Evolutionary conservation across 257 asterid species (phyloP), one percentile per base, ranked within the genome.

Genomic region (Haberlea rhodopensis): DNA sequence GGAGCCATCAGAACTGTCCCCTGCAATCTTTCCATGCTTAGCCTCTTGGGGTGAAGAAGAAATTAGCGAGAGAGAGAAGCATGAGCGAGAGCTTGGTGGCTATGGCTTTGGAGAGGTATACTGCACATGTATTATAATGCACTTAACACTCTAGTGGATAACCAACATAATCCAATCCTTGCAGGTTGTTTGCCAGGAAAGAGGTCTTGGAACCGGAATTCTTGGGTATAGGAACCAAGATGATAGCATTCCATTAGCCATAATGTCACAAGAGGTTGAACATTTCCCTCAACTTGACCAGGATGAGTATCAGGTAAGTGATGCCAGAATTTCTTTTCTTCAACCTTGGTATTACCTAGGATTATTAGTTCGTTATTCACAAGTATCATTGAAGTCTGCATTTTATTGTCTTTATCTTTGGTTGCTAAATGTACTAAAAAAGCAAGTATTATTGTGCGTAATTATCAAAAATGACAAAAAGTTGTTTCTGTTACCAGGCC

Each of bases 31-130:
- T 76, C 99, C 97, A 43, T 92, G 97, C 78, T 73, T 92, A 56
- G 82, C 86, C 71, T 92, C 96, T 28, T 92, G 97, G 99, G 97
- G 96, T 4, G 99, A 92, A 73, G 97, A 92, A 78, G 99, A 92
- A 85, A 92, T 92, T 75, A 82, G 91, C 46, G 96, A 89, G 81
- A 82, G 99, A 68, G 99, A 92, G 75, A 92, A 89, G 79, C 94
- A 76, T 80, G 97, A 89, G 78, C 79, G 88, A 66, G 95, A 89
- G 78, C 96, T 89, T 58, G 99, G 99, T 16, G 96, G 99, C 69
- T 92, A 92, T 72, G 99, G 99, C 70, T 73, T 86, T 53, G 99
- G 99, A 69, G 99, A 92, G 99, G 97, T 92, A 85, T 13, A 57
- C 25, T 74, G 34, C 58, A 20, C 49, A 31, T 32, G 1, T 70